A percentile compares a stretch with the other conserved stretches of the same genome.
Conservation (phyloP, 2,329 filamentous ascomycete species). For the Lasiodiplodia theobromae region DNA sequence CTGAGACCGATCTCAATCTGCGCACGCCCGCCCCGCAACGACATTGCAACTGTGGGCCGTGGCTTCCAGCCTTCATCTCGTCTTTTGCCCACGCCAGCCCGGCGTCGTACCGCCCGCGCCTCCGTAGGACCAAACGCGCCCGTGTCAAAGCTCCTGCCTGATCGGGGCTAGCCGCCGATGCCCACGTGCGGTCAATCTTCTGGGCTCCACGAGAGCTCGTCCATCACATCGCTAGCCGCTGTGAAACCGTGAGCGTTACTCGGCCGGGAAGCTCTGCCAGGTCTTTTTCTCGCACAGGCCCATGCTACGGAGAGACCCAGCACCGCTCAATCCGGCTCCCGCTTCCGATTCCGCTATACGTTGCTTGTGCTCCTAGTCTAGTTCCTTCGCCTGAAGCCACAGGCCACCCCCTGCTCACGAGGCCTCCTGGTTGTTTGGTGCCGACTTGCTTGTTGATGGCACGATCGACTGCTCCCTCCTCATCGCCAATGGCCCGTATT, state of each 20-base stretch:
- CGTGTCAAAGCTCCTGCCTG: constrained; percentile 1
- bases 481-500: neutral
- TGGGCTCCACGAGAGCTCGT: too few species aligned
- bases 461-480: neutral
- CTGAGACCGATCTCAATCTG: neutral
- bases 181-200: too few species aligned
- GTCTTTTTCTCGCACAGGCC: neutral
- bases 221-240: too few species aligned
- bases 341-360: neutral
- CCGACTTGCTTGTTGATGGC: neutral
- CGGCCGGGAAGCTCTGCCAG: constrained; percentile 6
- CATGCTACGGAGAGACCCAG: neutral
- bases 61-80: neutral
- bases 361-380: too few species aligned
- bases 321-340: neutral
- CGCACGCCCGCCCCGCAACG: constrained; percentile 1
- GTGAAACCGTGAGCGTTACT: neutral
- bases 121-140: neutral
- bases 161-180: constrained; percentile 3
- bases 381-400: too few species aligned
- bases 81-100: too few species aligned
- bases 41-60: constrained; percentile 8
- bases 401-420: neutral
- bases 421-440: constrained; percentile 11
- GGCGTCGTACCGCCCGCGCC: too few species aligned